Evolutionary conservation across 164 flowering plant genomes (phyloP), one percentile per base, ranked within the genome.

Genomic region (Vitis amurensis): DNA sequence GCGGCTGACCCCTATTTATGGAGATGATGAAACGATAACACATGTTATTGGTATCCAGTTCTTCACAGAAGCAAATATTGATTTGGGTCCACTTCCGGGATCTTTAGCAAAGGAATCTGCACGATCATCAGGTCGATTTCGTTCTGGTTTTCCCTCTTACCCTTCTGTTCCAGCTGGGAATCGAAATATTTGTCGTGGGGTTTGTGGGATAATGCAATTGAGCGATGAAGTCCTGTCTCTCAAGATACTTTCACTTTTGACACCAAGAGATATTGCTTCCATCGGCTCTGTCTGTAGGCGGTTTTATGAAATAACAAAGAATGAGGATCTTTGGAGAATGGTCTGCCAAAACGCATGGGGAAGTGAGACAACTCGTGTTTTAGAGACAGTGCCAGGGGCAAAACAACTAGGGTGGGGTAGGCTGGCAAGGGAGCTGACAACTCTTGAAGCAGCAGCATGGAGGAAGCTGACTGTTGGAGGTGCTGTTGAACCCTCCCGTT

Each of bases 341-440:
- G 98, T 93, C 50, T 93, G 98, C 71, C 95, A 88, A 80, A 93
- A 91, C 84, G 96, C 90, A 63, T 93, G 97, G 98, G 98, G 98
- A 31, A 82, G 82, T 71, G 98, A 91, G 76, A 91, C 98, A 52
- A 93, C 98, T 52, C 88, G 92, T 59, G 86, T 84, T 44, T 68
- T 91, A 68, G 98, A 91, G 79, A 78, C 92, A 6, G 94, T 89
- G 19, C 91, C 98, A 66, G 94, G 92, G 53, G 97, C 97, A 67
- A 93, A 86, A 74, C 81, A 88, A 66, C 69, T 91, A 4, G 95
- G 95, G 10, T 93, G 97, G 98, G 93, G 88, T 57, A 82, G 92
- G 59, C 74, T 91, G 77, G 98, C 98, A 9, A 84, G 94, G 74
- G 98, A 93, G 74, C 68, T 93, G 67, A 93, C 98, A 55, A 93